Conservation (phyloP, 2,329 filamentous ascomycete species). For the Monilinia laxa region DNA sequence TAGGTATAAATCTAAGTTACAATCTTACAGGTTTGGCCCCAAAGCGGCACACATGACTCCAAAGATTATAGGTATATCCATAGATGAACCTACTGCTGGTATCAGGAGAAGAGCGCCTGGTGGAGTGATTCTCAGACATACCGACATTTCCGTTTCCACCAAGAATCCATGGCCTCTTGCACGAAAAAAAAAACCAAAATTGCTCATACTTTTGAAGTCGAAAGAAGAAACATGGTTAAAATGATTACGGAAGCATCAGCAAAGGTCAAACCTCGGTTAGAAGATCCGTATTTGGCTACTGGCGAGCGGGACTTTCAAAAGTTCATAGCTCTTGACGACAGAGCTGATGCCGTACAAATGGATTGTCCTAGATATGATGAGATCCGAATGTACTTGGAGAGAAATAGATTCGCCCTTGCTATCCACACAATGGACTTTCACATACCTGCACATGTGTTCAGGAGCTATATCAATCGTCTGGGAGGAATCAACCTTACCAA, state of each 20-base stretch:
- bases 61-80: neutral
- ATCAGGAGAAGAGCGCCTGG: too few relatives aligned
- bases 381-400: conserved; percentile 5
- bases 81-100: neutral
- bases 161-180: neutral
- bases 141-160: too few relatives aligned
- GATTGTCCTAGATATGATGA: conserved; percentile 7
- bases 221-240: neutral
- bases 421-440: conserved; percentile 13
- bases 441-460: conserved; percentile 13
- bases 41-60: neutral
- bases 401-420: conserved; percentile 9
- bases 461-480: conserved; percentile 5
- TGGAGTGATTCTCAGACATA: neutral
- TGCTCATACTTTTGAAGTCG: conserved; percentile 4
- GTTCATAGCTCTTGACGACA: neutral
- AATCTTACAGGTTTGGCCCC: neutral
- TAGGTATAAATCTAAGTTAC: neutral
- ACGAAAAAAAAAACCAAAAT: neutral
- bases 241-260: conserved; percentile 3
- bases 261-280: neutral
- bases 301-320: neutral
- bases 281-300: neutral
- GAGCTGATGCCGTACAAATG: conserved; percentile 3
- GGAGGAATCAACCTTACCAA: conserved; percentile 12